phyloP scores from a whole-genome alignment of 2,329 filamentous ascomycete species.

The Xylariomycetidae sp. region DNA sequence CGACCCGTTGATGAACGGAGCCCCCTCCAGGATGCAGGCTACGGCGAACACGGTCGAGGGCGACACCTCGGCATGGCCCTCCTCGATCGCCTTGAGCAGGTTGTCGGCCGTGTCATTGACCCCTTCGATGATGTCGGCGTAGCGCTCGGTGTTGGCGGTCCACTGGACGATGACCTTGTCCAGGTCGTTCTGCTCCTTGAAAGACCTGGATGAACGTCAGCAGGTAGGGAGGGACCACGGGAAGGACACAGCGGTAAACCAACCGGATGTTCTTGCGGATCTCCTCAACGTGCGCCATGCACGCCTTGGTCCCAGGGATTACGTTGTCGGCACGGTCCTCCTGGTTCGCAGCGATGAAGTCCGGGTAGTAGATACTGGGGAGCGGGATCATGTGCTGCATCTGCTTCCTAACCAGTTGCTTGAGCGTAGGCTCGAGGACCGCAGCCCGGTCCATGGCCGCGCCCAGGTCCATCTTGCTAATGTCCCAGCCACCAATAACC shows the following conservation, averaged over 20 bases:
- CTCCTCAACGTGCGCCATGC: conserved; percentile 81
- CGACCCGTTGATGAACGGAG: conserved; percentile 97
- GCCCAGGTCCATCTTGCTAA: conserved; percentile 83
- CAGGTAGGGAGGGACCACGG: conserved; percentile 7
- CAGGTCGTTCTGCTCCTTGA: conserved; percentile 77
- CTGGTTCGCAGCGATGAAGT: conserved; percentile 99
- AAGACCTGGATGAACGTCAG: conserved; percentile 51
- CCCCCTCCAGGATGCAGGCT: conserved; percentile 81
- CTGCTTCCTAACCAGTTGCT: conserved; percentile 84
- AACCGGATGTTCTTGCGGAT: conserved; percentile 87
- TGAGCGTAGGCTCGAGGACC: conserved; percentile 92
- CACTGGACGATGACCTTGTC: conserved; percentile 97
- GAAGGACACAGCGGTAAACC: conserved; percentile 15
- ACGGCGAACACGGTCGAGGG: conserved; percentile 96
- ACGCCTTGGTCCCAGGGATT: conserved; percentile 76
- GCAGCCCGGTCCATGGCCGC: conserved; percentile 92
- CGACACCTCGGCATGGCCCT: conserved; percentile 83
- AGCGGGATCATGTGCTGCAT: conserved; percentile 84
- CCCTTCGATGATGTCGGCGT: conserved; percentile 77
- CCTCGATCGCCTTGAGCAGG: conserved; percentile 78
- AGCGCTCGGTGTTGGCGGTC: conserved; percentile 99
- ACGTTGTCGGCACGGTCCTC: conserved; percentile 93
- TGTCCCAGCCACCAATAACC: conserved; percentile 94
- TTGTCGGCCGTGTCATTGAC: conserved; percentile 97
- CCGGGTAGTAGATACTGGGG: conserved; percentile 95